Percentiles rank a stretch among this genome's conserved stretches.
Evolutionary conservation across 1,284 basidiomycete species (phyloP).

Genomic region (Meira nashicola): DNA sequence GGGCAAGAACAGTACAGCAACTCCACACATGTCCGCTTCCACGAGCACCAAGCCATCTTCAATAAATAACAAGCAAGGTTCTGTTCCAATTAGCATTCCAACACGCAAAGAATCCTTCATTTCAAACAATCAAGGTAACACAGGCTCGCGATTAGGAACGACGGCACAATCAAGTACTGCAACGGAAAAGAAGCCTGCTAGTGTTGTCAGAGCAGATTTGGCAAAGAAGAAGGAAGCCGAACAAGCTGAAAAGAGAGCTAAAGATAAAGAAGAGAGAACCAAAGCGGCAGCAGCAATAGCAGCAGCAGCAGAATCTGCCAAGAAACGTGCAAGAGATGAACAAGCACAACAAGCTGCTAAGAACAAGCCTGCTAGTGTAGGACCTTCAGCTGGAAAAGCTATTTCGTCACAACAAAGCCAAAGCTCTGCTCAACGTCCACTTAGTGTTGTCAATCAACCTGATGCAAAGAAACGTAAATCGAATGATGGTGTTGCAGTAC

Average conservation of each 20-base stretch:
- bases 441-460: not conserved
- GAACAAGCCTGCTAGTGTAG: not conserved
- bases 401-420: not conserved
- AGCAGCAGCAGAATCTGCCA: constrained; percentile 12
- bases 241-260: not conserved
- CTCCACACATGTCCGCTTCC: no score
- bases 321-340: not conserved
- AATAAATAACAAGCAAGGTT: constrained; percentile 2
- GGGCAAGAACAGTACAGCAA: no score
- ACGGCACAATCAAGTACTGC: not conserved
- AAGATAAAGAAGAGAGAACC: not conserved
- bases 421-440: not conserved
- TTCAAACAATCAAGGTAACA: not conserved
- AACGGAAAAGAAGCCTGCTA: constrained; percentile 4
- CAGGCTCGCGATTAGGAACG: not conserved
- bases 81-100: not conserved
- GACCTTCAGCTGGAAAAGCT: not conserved
- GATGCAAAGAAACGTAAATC: not conserved
- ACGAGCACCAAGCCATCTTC: not conserved
- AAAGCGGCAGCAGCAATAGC: constrained; percentile 24
- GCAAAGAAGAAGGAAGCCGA: constrained; percentile 1
- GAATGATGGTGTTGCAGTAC: not conserved
- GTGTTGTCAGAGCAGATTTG: constrained; percentile 3
- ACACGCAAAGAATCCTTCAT: not conserved
- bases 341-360: not conserved